Conservation (phyloP, 768 basidiomycete genomes). For the Kwoniella sp. region DNA sequence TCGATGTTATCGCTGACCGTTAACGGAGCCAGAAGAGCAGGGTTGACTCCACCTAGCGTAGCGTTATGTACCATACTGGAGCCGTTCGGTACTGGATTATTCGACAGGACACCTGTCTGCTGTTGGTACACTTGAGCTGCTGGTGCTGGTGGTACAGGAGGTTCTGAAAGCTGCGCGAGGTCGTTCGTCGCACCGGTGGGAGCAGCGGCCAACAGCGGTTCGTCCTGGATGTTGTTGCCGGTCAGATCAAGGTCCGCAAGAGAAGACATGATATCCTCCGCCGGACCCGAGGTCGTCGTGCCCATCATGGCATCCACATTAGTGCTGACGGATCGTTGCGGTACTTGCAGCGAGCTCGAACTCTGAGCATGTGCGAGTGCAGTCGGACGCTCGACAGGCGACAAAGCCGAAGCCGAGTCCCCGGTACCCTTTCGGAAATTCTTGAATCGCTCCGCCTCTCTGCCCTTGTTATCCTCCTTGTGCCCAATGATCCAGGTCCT, state of each 20-base stretch:
- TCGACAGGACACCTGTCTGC: background rate
- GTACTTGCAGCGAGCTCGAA: background rate
- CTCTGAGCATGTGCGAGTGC: constrained; percentile 3
- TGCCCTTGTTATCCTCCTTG: constrained; percentile 84
- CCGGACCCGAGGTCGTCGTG: constrained; percentile 50
- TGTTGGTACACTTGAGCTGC: background rate
- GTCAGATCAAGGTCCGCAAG: constrained; percentile 76
- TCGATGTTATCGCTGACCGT: constrained; percentile 69
- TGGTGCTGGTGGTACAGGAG: background rate
- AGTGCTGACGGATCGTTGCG: constrained; percentile 36
- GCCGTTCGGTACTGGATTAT: constrained; percentile 8
- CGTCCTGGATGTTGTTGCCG: constrained; percentile 46
- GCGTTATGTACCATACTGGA: constrained; percentile 26
- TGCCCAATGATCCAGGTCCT: constrained; percentile 93
- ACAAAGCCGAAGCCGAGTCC: constrained; percentile 31
- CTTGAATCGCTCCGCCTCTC: constrained; percentile 65
- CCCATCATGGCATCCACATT: constrained; percentile 57
- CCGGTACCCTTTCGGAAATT: constrained; percentile 58
- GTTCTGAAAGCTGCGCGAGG: constrained; percentile 3
- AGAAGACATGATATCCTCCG: constrained; percentile 69
- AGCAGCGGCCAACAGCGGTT: constrained; percentile 37
- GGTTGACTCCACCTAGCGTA: constrained; percentile 44
- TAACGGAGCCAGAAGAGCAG: constrained; percentile 61
- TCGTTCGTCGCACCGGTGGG: constrained; percentile 10
- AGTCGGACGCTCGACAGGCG: background rate